These are phyloP conservation scores for Claviceps arundinis DNA, from an alignment of 2,329 filamentous ascomycete species.

Conservation along the genomic window DNA sequence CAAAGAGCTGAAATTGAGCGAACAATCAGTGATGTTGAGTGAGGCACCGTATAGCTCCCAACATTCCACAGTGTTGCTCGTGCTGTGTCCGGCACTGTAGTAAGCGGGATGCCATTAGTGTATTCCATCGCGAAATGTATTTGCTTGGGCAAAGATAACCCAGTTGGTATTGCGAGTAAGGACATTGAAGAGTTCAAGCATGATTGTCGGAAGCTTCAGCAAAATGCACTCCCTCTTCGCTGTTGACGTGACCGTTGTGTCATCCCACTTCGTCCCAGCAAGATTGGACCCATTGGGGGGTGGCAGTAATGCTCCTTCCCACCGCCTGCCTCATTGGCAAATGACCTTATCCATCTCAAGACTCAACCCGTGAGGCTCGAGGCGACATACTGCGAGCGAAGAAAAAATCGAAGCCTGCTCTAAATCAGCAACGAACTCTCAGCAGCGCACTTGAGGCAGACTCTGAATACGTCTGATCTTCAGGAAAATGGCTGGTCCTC, in stretches of 20 bases:
- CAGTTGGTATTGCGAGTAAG: not conserved
- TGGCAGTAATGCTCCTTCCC: not conserved
- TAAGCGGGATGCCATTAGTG: not conserved
- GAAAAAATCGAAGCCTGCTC: not conserved
- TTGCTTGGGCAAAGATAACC: not conserved
- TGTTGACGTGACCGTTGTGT: not conserved
- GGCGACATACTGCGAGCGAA: no score
- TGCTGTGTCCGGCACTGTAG: constrained; percentile 14
- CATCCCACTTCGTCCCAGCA: no score
- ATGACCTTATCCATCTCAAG: not conserved
- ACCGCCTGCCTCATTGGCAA: constrained; percentile 8
- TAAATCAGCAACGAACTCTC: not conserved
- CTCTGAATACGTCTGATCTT: not conserved
- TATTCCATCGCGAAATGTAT: not conserved
- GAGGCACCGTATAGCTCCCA: constrained; percentile 14
- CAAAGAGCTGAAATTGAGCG: constrained; percentile 25
- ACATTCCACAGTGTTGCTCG: constrained; percentile 14
- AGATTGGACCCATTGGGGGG: not conserved
- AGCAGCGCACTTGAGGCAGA: not conserved
- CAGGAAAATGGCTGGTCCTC: constrained; percentile 15
- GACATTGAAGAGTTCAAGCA: not conserved
- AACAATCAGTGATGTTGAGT: constrained; percentile 18
- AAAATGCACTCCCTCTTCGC: not conserved
- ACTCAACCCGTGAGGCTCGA: not conserved
- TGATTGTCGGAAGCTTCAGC: not conserved